Evolutionary conservation across 768 basidiomycete genomes (phyloP).

Genomic region (Kwoniella dendrophila): DNA sequence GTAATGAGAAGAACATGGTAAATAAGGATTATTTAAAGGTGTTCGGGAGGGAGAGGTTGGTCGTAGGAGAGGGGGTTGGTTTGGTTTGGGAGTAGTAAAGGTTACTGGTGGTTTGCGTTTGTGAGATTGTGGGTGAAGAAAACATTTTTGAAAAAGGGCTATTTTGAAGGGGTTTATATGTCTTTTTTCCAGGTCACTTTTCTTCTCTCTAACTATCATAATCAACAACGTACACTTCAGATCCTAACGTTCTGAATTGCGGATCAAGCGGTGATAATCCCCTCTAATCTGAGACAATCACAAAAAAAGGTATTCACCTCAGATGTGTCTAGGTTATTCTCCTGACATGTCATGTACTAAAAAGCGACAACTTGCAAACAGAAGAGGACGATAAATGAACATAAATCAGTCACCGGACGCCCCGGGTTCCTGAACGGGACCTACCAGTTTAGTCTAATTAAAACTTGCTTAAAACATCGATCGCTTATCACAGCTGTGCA

Average conservation of each 20-base stretch:
- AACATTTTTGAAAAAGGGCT: background rate
- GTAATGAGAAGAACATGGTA: conserved; percentile 38
- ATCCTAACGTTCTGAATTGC: background rate
- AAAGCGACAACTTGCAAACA: background rate
- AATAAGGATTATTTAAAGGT: conserved; percentile 13
- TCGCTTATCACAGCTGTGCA: background rate
- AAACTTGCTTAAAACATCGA: background rate
- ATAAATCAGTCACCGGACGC: conserved; percentile 7
- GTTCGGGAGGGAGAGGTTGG: conserved; percentile 23
- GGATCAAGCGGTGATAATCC: background rate
- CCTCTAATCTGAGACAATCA: background rate
- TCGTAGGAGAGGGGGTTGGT: conserved; percentile 9
- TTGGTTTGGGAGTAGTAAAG: conserved; percentile 6
- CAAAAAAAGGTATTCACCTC: too few species aligned
- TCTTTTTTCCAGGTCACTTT: background rate
- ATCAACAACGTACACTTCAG: background rate
- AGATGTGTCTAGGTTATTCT: too few species aligned
- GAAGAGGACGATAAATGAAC: background rate
- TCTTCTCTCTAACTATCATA: background rate
- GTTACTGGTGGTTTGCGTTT: conserved; percentile 17
- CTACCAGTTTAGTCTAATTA: background rate
- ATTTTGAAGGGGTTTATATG: conserved; percentile 20
- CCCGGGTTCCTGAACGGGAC: conserved; percentile 13
- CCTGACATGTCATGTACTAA: too few species aligned
- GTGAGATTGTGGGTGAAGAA: conserved; percentile 33